phyloP scores from a whole-genome alignment of 768 basidiomycete genomes.

The Panus rudis region DNA sequence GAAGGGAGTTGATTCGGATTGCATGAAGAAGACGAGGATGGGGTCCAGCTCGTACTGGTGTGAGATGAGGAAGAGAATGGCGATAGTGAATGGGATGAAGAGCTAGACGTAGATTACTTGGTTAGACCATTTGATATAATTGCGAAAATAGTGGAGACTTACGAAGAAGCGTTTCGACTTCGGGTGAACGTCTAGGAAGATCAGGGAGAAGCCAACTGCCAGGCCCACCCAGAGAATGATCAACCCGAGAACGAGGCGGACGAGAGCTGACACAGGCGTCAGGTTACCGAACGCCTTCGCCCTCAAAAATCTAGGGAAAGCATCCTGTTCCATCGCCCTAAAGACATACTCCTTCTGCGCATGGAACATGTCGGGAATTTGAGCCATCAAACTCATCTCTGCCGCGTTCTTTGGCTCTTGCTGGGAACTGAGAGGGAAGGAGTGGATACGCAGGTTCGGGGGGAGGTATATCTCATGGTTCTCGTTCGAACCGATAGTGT shows the following conservation, averaged over 20 bases:
- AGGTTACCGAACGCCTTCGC: slow-evolving; percentile 98
- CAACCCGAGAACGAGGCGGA: slow-evolving; percentile 79
- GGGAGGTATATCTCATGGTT: slow-evolving; percentile 99
- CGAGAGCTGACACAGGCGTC: slow-evolving; percentile 83
- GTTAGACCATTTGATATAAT: background rate
- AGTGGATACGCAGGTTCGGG: slow-evolving; percentile 82
- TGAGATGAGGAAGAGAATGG: slow-evolving; percentile 85
- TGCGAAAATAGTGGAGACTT: slow-evolving; percentile 30
- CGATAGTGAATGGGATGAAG: slow-evolving; percentile 89
- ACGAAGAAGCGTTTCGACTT: slow-evolving; percentile 94
- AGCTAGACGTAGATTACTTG: slow-evolving; percentile 44
- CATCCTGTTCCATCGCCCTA: slow-evolving; percentile 93
- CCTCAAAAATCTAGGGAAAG: slow-evolving; percentile 88
- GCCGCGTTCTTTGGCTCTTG: slow-evolving; percentile 63
- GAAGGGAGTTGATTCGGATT: slow-evolving; percentile 97
- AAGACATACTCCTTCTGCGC: slow-evolving; percentile 96
- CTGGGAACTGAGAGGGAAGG: slow-evolving; percentile 75
- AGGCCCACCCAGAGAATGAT: slow-evolving; percentile 94
- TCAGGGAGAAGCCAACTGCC: slow-evolving; percentile 79
- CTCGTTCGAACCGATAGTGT: slow-evolving; percentile 69
- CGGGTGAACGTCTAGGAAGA: slow-evolving; percentile 91
- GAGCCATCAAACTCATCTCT: slow-evolving; percentile 74
- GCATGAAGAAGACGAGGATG: slow-evolving; percentile 85
- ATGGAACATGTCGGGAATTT: slow-evolving; percentile 95
- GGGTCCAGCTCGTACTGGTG: slow-evolving; percentile 98